Evolutionary conservation across 768 basidiomycete genomes (phyloP).

Genomic region (Boletus vinaceobasis): DNA sequence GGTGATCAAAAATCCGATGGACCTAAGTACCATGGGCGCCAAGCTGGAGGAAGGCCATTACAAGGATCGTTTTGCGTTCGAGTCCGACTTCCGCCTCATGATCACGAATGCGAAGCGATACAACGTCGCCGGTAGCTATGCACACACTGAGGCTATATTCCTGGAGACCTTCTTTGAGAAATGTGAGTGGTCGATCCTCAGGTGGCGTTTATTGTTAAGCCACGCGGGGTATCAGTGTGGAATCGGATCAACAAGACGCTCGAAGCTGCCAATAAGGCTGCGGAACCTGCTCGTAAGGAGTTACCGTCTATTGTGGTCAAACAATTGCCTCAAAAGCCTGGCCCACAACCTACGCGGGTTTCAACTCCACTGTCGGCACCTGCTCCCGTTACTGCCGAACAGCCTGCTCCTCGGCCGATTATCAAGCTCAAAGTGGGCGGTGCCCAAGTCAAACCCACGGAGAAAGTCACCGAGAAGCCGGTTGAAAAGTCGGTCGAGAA

Average conservation of each 20-base stretch:
- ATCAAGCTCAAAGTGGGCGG: slow-evolving; percentile 69
- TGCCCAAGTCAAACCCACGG: slow-evolving; percentile 35
- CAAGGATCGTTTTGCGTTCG: slow-evolving; percentile 77
- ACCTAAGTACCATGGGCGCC: slow-evolving; percentile 81
- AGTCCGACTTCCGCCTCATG: slow-evolving; percentile 85
- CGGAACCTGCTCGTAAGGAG: slow-evolving; percentile 21
- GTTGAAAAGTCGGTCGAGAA: slow-evolving; percentile 24
- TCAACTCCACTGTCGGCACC: slow-evolving; percentile 13
- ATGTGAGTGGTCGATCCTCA: slow-evolving; percentile 46
- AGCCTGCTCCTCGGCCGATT: slow-evolving; percentile 47
- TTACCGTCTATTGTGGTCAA: slow-evolving; percentile 27
- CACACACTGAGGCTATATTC: slow-evolving; percentile 69
- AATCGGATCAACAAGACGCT: slow-evolving; percentile 79
- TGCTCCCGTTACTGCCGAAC: slow-evolving; percentile 14
- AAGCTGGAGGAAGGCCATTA: slow-evolving; percentile 88
- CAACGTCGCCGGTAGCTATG: slow-evolving; percentile 68
- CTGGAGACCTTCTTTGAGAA: slow-evolving; percentile 85
- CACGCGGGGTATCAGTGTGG: slow-evolving; percentile 63
- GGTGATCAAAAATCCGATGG: slow-evolving; percentile 91
- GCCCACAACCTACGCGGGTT: slow-evolving; percentile 9
- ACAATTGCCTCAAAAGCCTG: slow-evolving; percentile 17
- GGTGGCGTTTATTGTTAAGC: slow-evolving; percentile 6
- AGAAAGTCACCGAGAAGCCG: slow-evolving; percentile 28
- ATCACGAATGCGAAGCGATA: slow-evolving; percentile 83
- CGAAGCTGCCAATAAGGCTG: slow-evolving; percentile 56